Evolutionary conservation across 1,284 basidiomycete genomes (phyloP).

Genomic region (Ganoderma resinaceum): DNA sequence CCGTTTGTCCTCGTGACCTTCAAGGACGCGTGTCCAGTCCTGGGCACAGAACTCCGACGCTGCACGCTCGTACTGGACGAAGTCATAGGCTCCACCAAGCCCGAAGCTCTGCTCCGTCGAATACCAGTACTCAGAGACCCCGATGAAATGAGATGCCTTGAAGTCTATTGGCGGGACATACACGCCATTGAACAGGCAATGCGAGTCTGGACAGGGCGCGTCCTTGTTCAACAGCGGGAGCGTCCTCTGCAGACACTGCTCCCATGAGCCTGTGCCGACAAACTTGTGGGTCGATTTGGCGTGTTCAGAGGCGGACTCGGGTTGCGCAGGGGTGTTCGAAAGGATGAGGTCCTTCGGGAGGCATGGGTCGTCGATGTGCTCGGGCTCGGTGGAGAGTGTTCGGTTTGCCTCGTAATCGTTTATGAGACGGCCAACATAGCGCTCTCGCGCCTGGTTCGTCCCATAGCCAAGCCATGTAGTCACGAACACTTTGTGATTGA

Average conservation of each 20-base stretch:
- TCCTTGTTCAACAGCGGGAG: slow-evolving; percentile 87
- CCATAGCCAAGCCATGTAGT: slow-evolving; percentile 99
- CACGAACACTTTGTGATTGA: slow-evolving; percentile 94
- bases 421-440: slow-evolving; percentile 81
- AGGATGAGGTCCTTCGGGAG: slow-evolving; percentile 80
- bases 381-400: slow-evolving; percentile 32
- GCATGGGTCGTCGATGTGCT: slow-evolving; percentile 84
- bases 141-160: slow-evolving; percentile 92
- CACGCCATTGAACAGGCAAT: slow-evolving; percentile 98
- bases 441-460: slow-evolving; percentile 93
- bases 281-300: slow-evolving; percentile 64
- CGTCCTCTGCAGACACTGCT: slow-evolving; percentile 79
- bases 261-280: slow-evolving; percentile 92
- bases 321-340: slow-evolving; percentile 56
- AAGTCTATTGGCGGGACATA: slow-evolving; percentile 94
- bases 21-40: slow-evolving; percentile 81
- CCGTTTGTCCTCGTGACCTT: slow-evolving; percentile 67
- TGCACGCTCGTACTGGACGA: slow-evolving; percentile 93
- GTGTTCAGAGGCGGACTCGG: slow-evolving; percentile 49
- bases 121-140: slow-evolving; percentile 99
- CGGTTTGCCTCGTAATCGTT: slow-evolving; percentile 56
- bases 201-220: slow-evolving; percentile 82
- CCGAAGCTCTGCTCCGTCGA: slow-evolving; percentile 97
- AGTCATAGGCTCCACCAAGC: slow-evolving; percentile 94
- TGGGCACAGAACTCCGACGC: slow-evolving; percentile 87